Conservation (phyloP, 345 rosid genomes). For the Pugionium dolabratum region DNA sequence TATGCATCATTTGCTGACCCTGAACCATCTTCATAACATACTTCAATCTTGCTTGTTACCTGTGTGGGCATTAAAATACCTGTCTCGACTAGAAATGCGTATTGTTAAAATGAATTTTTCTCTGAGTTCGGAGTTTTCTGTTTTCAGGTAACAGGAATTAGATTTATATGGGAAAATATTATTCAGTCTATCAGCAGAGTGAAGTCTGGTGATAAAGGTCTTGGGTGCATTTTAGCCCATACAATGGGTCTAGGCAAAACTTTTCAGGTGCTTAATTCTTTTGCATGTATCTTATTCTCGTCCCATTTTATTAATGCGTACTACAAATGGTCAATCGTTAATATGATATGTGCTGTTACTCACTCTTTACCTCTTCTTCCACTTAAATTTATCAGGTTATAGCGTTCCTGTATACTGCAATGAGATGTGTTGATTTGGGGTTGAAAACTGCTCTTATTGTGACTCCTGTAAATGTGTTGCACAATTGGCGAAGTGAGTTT, state of each 20-base stretch:
- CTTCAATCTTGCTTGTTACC: conserved; percentile 4
- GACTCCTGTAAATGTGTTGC: conserved; percentile 97
- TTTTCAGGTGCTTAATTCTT: conserved; percentile 66
- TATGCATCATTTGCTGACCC: conserved; percentile 22
- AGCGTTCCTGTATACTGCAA: conserved; percentile 94
- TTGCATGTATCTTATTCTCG: conserved; percentile 16
- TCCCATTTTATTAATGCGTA: conserved; percentile 4
- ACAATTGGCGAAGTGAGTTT: conserved; percentile 96
- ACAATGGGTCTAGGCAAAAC: conserved; percentile 99
- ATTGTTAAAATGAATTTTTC: conserved; percentile 18
- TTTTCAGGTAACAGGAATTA: conserved; percentile 87
- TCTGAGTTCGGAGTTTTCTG: conserved; percentile 34
- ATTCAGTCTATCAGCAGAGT: conserved; percentile 80
- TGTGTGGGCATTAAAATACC: conserved; percentile 24
- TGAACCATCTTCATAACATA: conserved; percentile 14
- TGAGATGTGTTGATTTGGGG: conserved; percentile 91
- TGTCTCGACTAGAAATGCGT: conserved; percentile 9
- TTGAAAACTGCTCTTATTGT: conserved; percentile 89
- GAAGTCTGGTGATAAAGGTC: conserved; percentile 93
- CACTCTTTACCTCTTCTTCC: conserved; percentile 17
- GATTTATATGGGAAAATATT: conserved; percentile 99
- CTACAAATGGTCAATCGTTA: conserved; percentile 2
- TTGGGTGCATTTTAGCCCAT: conserved; percentile 98
- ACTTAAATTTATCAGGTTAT: conserved; percentile 64
- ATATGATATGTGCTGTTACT: conserved; percentile 30